Percentiles rank a stretch among this genome's conserved stretches.
Evolutionary conservation across 208 protist species (phyloP).

Genomic region (Sergeia podlipaevii): DNA sequence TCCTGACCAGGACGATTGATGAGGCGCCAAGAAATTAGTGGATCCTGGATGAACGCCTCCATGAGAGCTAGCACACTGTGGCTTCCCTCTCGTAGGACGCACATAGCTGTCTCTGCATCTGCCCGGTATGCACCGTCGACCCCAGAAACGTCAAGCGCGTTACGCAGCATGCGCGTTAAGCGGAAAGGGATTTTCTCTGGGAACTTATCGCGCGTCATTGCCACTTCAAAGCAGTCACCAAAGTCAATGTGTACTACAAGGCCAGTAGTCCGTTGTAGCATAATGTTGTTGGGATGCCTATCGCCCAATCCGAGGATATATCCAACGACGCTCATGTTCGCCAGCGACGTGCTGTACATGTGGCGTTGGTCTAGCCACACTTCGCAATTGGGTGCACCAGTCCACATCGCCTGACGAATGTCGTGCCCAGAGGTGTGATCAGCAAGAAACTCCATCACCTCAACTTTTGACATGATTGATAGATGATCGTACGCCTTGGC

Average conservation of each 20-base stretch:
- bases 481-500: constrained; percentile 84
- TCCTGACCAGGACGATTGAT: constrained; percentile 71
- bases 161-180: constrained; percentile 98
- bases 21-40: constrained; percentile 99
- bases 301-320: constrained; percentile 99
- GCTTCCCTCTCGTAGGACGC: constrained; percentile 96
- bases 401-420: constrained; percentile 96
- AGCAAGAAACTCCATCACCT: constrained; percentile 95
- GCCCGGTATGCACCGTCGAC: constrained; percentile 98
- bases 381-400: constrained; percentile 94
- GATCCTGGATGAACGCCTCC: constrained; percentile 99
- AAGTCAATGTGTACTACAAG: constrained; percentile 99
- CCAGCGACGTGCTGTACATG: constrained; percentile 98
- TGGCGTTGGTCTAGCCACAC: constrained; percentile 97
- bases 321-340: constrained; percentile 98
- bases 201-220: constrained; percentile 98
- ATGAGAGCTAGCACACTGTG: constrained; percentile 98
- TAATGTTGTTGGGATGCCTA: constrained; percentile 99
- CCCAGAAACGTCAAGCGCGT: constrained; percentile 98
- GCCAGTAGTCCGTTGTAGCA: constrained; percentile 96
- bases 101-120: constrained; percentile 97
- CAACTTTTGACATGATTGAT: constrained; percentile 83
- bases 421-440: constrained; percentile 96
- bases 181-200: constrained; percentile 99
- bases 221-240: constrained; percentile 99